Evolutionary conservation across 192 early-diverging fungal species (phyloP).

Genomic region (Gamsiella multidivaricata): DNA sequence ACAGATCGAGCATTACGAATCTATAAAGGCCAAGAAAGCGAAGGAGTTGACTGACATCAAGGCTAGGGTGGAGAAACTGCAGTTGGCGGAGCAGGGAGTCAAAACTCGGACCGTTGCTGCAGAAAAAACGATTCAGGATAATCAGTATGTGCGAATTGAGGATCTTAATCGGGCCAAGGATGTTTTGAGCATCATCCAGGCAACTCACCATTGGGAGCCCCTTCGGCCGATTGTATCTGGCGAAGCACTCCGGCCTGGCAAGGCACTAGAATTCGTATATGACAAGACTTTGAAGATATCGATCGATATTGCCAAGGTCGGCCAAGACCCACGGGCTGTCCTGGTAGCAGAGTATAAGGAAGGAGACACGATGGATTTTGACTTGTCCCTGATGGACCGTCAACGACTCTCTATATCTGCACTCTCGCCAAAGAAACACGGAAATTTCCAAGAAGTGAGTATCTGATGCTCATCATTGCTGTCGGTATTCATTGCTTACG

Average conservation of each 20-base stretch:
- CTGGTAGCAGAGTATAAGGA: conserved; percentile 19
- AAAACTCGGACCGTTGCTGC: conserved; percentile 12
- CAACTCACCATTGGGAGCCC: conserved; percentile 39
- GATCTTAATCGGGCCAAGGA: conserved; percentile 29
- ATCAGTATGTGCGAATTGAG: conserved; percentile 31
- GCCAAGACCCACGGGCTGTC: conserved; percentile 27
- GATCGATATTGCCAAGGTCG: conserved; percentile 30
- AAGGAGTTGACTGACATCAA: conserved; percentile 35
- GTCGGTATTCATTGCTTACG: no score
- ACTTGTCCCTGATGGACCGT: conserved; percentile 7
- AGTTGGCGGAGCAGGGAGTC: conserved; percentile 4
- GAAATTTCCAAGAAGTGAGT: conserved; percentile 29
- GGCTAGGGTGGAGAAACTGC: conserved; percentile 26
- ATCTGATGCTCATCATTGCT: background rate
- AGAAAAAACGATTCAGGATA: conserved; percentile 38
- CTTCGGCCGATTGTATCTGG: background rate
- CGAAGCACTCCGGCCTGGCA: background rate
- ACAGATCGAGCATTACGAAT: conserved; percentile 42
- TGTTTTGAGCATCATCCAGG: conserved; percentile 25
- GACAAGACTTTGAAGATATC: conserved; percentile 28
- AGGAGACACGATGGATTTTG: conserved; percentile 10
- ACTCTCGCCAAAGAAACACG: conserved; percentile 14
- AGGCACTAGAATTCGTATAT: conserved; percentile 35
- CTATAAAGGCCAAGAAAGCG: conserved; percentile 16
- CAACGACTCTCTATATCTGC: conserved; percentile 21